Percentiles rank a stretch among this genome's conserved stretches.
Conservation (phyloP, 192 early-diverging fungal species). For the Umbelopsis sp. region DNA sequence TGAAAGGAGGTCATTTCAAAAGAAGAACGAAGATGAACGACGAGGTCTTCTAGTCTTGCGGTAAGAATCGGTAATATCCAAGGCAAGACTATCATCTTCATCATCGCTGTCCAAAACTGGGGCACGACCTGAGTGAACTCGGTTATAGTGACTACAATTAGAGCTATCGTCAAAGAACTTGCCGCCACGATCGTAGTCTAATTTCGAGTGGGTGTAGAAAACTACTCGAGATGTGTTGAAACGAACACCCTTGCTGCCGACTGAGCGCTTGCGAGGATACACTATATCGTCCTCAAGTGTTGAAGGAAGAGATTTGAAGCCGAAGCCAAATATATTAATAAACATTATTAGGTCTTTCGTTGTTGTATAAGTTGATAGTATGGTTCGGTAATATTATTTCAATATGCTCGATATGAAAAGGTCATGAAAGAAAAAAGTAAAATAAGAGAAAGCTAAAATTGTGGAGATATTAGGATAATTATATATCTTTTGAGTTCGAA, state of each 20-base stretch:
- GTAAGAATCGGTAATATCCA: not conserved
- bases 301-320: not conserved
- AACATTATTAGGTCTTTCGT: not conserved
- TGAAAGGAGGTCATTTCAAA: not conserved
- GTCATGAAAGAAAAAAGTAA: not conserved
- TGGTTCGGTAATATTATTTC: not conserved
- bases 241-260: not conserved
- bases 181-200: constrained; percentile 8
- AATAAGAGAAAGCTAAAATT: no score
- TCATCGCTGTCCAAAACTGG: constrained; percentile 7
- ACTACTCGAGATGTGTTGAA: constrained; percentile 7
- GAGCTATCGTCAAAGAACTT: not conserved
- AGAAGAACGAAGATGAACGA: not conserved
- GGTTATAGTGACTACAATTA: not conserved
- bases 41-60: not conserved
- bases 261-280: not conserved
- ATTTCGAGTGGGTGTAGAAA: constrained; percentile 3
- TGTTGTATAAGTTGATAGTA: not conserved
- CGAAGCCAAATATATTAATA: constrained; percentile 11
- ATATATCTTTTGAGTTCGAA: no score
- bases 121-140: not conserved
- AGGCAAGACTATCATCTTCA: not conserved
- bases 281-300: not conserved
- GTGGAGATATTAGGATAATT: no score
- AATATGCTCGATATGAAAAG: not conserved